Evolutionary conservation across 75 land plant genomes (phyloP).

Genomic region (Picea sitchensis): DNA sequence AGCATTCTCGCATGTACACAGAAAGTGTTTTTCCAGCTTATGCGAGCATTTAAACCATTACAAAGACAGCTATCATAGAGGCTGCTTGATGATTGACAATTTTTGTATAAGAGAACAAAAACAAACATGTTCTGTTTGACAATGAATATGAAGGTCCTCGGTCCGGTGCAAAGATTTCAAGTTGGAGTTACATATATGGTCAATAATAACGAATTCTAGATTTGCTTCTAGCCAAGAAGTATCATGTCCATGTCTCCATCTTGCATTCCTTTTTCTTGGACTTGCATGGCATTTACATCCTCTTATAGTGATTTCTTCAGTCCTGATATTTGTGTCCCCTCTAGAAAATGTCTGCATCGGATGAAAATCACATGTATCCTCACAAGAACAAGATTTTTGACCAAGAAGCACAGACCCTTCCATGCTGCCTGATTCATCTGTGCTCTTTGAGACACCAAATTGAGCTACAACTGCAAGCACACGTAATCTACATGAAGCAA

Average conservation of each 20-base stretch:
- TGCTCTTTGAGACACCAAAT: constrained; percentile 2
- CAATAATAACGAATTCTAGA: constrained; percentile 30
- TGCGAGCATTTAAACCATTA: not conserved
- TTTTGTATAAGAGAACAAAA: constrained; percentile 40
- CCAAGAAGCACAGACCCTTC: not conserved
- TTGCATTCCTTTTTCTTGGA: constrained; percentile 6
- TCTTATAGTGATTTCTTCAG: not conserved
- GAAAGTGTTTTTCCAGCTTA: constrained; percentile 1
- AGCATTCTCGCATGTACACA: not conserved
- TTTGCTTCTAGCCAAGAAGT: constrained; percentile 3
- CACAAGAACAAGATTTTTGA: constrained; percentile 7
- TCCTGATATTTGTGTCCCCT: constrained; percentile 5
- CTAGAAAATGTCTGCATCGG: not conserved
- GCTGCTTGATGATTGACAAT: constrained; percentile 20
- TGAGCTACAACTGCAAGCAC: constrained; percentile 31
- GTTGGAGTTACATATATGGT: constrained; percentile 16
- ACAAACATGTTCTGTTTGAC: constrained; percentile 49
- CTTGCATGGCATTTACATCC: constrained; percentile 29
- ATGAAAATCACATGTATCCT: constrained; percentile 4
- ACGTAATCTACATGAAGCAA: constrained; percentile 35
- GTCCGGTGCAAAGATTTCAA: constrained; percentile 22
- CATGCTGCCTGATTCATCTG: not conserved
- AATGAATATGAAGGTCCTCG: constrained; percentile 33
- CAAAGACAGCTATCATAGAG: constrained; percentile 4
- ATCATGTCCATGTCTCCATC: not conserved